phyloP scores from a whole-genome alignment of 495 filamentous ascomycete genomes.

The Daldinia vernicosa region DNA sequence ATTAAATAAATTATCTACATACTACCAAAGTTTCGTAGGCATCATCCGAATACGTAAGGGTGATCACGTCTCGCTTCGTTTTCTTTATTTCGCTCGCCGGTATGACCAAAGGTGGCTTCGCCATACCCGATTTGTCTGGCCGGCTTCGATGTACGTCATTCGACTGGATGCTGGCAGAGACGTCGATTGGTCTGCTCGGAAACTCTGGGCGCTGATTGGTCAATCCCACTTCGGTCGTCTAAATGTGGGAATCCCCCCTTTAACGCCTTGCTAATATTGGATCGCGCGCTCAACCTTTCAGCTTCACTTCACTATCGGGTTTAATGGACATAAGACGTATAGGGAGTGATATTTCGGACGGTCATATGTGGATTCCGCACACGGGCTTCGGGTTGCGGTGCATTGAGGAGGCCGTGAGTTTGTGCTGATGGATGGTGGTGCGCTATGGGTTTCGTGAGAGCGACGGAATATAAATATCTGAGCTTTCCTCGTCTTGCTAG shows the following conservation, averaged over 20 bases:
- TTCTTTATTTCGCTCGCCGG: neutral
- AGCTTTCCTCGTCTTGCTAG: neutral
- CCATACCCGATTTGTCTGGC: constrained; percentile 17
- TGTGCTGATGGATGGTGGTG: neutral
- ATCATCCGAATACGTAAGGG: neutral
- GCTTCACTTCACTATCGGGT: neutral
- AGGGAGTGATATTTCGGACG: neutral
- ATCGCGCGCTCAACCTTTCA: neutral
- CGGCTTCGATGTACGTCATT: neutral
- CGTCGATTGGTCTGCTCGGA: constrained; percentile 34
- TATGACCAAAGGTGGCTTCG: neutral
- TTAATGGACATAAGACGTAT: neutral
- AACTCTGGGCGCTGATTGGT: constrained; percentile 33
- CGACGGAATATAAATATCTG: neutral
- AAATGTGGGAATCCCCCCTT: neutral
- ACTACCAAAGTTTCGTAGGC: neutral
- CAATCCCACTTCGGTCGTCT: neutral
- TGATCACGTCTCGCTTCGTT: neutral
- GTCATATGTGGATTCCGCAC: neutral
- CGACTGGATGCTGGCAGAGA: constrained; percentile 3
- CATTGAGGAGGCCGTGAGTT: neutral
- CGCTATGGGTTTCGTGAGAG: neutral
- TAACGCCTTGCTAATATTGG: neutral
- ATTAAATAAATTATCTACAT: neutral
- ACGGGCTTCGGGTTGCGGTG: neutral